A percentile compares a stretch with the other conserved stretches of the same genome.
phyloP scores from a whole-genome alignment of 1,284 basidiomycete genomes.

The Trichosporon sp. region DNA sequence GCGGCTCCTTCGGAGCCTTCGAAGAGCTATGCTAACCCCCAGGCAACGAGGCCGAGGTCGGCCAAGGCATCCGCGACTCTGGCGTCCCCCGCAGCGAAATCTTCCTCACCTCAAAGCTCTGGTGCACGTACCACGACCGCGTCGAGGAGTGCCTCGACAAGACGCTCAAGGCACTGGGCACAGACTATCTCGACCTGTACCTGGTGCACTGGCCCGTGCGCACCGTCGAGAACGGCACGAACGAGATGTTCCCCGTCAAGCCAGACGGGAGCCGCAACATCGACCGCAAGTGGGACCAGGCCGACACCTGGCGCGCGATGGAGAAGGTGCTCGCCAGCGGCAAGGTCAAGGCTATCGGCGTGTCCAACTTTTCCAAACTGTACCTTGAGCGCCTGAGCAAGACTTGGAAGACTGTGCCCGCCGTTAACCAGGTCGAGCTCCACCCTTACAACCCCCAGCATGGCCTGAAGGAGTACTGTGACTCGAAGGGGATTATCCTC shows the following conservation, averaged over 20 bases:
- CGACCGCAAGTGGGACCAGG: conserved; percentile 49
- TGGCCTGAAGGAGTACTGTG: conserved; percentile 62
- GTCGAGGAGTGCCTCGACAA: conserved; percentile 60
- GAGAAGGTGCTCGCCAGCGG: conserved; percentile 55
- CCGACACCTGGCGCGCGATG: conserved; percentile 59
- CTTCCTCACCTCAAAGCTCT: conserved; percentile 59
- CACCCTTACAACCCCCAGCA: conserved; percentile 68
- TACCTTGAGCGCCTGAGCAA: conserved; percentile 52
- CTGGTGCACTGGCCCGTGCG: conserved; percentile 53
- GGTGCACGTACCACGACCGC: conserved; percentile 54
- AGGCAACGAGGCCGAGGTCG: conserved; percentile 76
- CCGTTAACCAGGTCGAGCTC: conserved; percentile 64
- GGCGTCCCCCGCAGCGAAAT: conserved; percentile 73
- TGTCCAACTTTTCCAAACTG: conserved; percentile 33
- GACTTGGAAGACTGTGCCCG: conserved; percentile 60
- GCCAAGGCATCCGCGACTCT: conserved; percentile 68
- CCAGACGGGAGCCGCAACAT: conserved; percentile 42
- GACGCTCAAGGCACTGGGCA: conserved; percentile 66
- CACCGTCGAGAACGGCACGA: conserved; percentile 33
- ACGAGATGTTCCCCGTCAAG: conserved; percentile 37
- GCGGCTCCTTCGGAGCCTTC: too few species aligned
- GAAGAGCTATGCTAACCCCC: conserved; percentile 33
- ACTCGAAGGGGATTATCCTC: conserved; percentile 62
- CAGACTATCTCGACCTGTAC: conserved; percentile 76
- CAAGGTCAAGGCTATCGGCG: conserved; percentile 53